Evolutionary conservation across 805 yeast species (phyloP).

Genomic region (Citeromyces matritensis): DNA sequence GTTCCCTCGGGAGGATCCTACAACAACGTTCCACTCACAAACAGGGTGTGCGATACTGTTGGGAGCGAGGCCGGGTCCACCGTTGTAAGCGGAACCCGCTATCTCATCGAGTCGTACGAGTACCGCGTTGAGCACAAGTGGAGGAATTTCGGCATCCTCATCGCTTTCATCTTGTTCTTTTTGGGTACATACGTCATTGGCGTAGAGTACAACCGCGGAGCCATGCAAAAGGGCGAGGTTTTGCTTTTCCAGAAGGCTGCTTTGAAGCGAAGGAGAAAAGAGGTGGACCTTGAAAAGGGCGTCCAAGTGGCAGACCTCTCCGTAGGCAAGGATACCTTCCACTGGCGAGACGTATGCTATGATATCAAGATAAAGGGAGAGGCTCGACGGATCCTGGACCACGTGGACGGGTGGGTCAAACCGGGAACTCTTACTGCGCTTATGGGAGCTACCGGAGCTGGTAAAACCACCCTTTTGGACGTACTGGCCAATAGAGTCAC

Average conservation of each 20-base stretch:
- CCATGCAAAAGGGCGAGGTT: constrained; percentile 60
- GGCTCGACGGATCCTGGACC: constrained; percentile 41
- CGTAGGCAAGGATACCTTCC: constrained; percentile 39
- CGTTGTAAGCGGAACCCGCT: constrained; percentile 44
- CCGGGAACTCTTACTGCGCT: constrained; percentile 72
- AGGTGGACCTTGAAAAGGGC: constrained; percentile 11
- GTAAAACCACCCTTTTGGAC: constrained; percentile 42
- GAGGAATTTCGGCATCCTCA: constrained; percentile 65
- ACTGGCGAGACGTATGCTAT: constrained; percentile 66
- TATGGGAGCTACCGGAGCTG: constrained; percentile 53
- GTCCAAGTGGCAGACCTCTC: constrained; percentile 12
- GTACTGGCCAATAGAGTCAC: constrained; percentile 36
- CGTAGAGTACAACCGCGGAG: constrained; percentile 44
- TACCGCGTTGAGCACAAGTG: constrained; percentile 49
- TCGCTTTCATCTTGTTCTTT: constrained; percentile 42
- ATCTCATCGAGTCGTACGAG: constrained; percentile 28
- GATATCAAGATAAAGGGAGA: constrained; percentile 50
- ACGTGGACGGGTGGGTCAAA: constrained; percentile 72
- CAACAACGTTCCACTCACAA: constrained; percentile 5
- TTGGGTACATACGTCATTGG: constrained; percentile 33
- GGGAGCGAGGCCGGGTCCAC: constrained; percentile 44
- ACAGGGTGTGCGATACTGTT: constrained; percentile 20
- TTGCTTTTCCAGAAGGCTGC: constrained; percentile 39
- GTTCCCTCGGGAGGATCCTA: constrained; percentile 30
- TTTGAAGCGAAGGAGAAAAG: constrained; percentile 21